Evolutionary conservation across 2,329 filamentous ascomycete genomes (phyloP).

Genomic region (Fusarium nelsonii): DNA sequence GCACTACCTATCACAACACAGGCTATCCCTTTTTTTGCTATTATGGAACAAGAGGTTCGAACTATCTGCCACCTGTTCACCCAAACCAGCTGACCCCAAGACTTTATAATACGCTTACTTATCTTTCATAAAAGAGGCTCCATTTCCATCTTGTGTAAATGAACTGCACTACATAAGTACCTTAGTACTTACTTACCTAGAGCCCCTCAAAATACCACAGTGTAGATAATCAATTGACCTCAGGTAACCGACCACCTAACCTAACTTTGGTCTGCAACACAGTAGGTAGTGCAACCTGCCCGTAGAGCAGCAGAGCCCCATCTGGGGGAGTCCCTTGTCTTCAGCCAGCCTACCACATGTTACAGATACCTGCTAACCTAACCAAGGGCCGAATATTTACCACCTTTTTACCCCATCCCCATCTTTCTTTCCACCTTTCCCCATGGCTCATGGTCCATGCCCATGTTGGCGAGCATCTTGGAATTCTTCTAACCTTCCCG

Average conservation of each 20-base stretch:
- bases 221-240: too few relatives aligned
- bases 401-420: constrained; percentile 42
- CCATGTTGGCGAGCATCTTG: constrained; percentile 15
- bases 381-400: constrained; percentile 41
- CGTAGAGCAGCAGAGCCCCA: constrained; percentile 45
- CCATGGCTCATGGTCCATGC: constrained; percentile 11
- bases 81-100: too few relatives aligned
- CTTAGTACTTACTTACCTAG: too few relatives aligned
- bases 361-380: constrained; percentile 26
- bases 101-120: too few relatives aligned
- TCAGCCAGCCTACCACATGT: constrained; percentile 41
- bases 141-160: too few relatives aligned
- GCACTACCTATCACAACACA: constrained; percentile 12
- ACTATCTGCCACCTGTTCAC: background rate
- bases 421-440: constrained; percentile 29
- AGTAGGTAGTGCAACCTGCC: constrained; percentile 5
- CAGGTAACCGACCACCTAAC: too few relatives aligned
- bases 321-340: constrained; percentile 40
- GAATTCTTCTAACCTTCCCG: constrained; percentile 39
- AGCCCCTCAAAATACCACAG: too few relatives aligned
- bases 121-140: too few relatives aligned
- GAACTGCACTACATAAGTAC: too few relatives aligned
- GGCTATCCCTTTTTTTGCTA: background rate
- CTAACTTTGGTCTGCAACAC: background rate
- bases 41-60: background rate